Percentiles rank a stretch among this genome's conserved stretches.
Evolutionary conservation across 192 early-diverging fungal species (phyloP).

Genomic region (Coemansia sp.): DNA sequence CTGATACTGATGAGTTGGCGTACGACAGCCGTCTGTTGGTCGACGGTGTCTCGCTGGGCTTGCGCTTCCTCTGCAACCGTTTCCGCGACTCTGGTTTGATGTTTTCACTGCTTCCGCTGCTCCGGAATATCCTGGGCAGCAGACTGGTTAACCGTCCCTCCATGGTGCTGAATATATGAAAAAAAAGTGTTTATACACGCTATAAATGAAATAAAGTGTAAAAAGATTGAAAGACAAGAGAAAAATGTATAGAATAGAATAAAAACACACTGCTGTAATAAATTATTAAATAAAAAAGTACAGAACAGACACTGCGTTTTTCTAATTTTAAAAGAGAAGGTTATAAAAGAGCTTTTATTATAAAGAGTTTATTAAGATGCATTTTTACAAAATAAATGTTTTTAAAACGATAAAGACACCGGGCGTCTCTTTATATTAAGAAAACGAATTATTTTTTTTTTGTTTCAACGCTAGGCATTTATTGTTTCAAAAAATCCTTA

Average conservation of each 20-base stretch:
- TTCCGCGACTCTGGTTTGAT: not conserved
- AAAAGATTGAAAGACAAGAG: slow-evolving; percentile 5
- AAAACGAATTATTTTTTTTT: not conserved
- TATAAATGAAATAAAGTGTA: not conserved
- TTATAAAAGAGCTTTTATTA: not conserved
- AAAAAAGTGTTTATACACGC: not conserved
- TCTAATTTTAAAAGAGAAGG: no score
- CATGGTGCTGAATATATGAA: slow-evolving; percentile 2
- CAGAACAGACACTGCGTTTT: no score
- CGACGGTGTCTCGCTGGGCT: not conserved
- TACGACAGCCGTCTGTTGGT: slow-evolving; percentile 12
- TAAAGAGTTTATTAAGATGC: not conserved
- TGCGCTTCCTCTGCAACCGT: slow-evolving; percentile 1
- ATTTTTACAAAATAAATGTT: not conserved
- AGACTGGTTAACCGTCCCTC: not conserved
- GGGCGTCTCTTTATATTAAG: not conserved
- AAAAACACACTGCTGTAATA: not conserved
- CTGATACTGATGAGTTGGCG: slow-evolving; percentile 39
- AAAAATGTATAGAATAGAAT: not conserved
- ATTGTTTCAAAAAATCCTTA: not conserved
- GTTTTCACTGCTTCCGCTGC: not conserved
- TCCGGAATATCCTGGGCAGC: slow-evolving; percentile 4
- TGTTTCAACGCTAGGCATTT: not conserved
- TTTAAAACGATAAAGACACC: not conserved
- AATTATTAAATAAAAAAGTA: not conserved